These are phyloP conservation scores for Bonia amplexicaulis DNA, from an alignment of 176 grass and related monocot species.

Conservation along the genomic window DNA sequence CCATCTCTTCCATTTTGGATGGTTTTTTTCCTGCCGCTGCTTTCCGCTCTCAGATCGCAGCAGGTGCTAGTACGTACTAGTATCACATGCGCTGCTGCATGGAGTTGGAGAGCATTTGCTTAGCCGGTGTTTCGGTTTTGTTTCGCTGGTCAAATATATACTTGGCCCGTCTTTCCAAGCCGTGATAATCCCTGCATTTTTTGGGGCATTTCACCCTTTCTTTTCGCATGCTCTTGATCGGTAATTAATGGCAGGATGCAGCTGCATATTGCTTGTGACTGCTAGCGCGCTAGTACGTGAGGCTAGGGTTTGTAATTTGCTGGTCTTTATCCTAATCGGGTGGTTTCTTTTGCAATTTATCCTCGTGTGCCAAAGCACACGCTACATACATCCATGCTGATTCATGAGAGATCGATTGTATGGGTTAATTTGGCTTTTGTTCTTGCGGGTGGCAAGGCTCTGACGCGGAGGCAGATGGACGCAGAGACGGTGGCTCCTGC, in stretches of 20 bases:
- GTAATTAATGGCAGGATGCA: not conserved
- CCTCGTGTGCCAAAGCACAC: not conserved
- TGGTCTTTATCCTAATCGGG: not conserved
- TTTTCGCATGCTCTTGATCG: not conserved
- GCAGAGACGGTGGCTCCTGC: conserved; percentile 35
- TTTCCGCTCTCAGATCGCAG: not conserved
- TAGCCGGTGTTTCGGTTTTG: not conserved
- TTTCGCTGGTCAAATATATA: not conserved
- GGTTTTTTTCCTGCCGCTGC: conserved; percentile 8
- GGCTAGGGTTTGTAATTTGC: not conserved
- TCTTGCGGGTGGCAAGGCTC: conserved; percentile 13
- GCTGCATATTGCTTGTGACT: not conserved
- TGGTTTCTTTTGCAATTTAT: not conserved
- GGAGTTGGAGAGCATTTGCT: not conserved
- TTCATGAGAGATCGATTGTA: not conserved
- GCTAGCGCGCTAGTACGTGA: not conserved
- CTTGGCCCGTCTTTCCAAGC: not conserved
- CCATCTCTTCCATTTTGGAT: not conserved
- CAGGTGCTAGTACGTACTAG: not conserved
- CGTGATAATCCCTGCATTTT: not conserved
- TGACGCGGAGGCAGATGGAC: conserved; percentile 30
- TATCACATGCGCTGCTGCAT: conserved; percentile 13
- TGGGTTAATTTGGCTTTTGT: not conserved
- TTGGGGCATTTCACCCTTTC: not conserved
- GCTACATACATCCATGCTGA: not conserved